Percentiles rank a stretch among this genome's conserved stretches.
phyloP scores from a whole-genome alignment of 1,139 yeast genomes.

The Eremothecium gossypii region DNA sequence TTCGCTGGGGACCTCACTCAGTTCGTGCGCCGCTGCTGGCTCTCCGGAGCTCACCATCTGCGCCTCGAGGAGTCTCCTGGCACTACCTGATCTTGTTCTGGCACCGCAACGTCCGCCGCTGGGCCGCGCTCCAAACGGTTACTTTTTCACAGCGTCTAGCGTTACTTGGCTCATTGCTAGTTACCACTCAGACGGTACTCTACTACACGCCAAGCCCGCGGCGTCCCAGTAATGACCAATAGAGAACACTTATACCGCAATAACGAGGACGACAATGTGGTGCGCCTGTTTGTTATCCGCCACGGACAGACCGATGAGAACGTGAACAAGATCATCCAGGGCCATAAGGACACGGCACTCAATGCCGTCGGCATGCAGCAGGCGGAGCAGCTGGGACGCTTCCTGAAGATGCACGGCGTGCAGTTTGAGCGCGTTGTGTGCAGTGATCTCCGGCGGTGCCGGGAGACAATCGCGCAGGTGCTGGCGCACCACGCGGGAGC shows the following conservation, averaged over 20 bases:
- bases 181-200: neutral
- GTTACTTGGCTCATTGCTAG: too few species aligned
- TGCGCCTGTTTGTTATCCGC: conserved; percentile 56
- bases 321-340: conserved; percentile 57
- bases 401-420: conserved; percentile 14
- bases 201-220: neutral
- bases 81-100: too few species aligned
- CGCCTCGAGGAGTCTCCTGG: too few species aligned
- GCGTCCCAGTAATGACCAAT: conserved; percentile 10
- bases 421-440: conserved; percentile 43
- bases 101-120: neutral
- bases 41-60: too few species aligned
- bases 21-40: too few species aligned
- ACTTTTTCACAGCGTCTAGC: too few species aligned
- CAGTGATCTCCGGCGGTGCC: conserved; percentile 57
- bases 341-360: conserved; percentile 53
- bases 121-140: too few species aligned
- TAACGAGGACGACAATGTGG: conserved; percentile 30
- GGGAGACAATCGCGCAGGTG: conserved; percentile 41
- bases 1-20: too few species aligned
- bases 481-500: conserved; percentile 26
- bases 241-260: conserved; percentile 17
- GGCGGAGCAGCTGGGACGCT: conserved; percentile 42
- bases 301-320: conserved; percentile 80
- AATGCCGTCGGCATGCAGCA: conserved; percentile 52